Percentiles rank a stretch among this genome's conserved stretches.
Conservation (phyloP, 2,329 filamentous ascomycete genomes). For the Pestalotiopsis sp. region DNA sequence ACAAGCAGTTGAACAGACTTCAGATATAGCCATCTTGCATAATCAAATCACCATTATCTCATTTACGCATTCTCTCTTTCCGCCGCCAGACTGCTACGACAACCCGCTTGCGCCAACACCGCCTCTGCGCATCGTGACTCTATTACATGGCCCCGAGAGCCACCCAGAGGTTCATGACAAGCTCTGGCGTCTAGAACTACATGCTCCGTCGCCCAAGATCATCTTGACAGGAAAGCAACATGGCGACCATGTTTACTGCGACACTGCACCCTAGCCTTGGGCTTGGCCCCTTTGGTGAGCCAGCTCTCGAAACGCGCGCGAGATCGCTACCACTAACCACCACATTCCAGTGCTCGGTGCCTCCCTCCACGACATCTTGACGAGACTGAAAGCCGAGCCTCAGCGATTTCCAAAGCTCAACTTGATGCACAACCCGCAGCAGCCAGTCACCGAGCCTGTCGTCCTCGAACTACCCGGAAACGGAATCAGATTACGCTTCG, state of each 20-base stretch:
- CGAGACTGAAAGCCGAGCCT: slow-evolving; percentile 85
- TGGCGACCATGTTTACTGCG: slow-evolving; percentile 34
- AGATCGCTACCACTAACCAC: not conserved
- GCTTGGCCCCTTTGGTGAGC: slow-evolving; percentile 33
- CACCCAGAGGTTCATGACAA: not conserved
- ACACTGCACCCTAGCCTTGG: slow-evolving; percentile 33
- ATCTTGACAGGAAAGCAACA: slow-evolving; percentile 17
- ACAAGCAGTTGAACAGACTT: not conserved
- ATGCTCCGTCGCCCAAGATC: not conserved
- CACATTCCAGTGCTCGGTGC: slow-evolving; percentile 73
- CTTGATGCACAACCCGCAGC: slow-evolving; percentile 74
- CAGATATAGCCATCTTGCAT: not conserved
- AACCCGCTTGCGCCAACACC: not conserved
- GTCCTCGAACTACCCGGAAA: slow-evolving; percentile 79
- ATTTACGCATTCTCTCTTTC: not conserved
- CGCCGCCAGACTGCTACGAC: not conserved
- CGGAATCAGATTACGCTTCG: slow-evolving; percentile 87
- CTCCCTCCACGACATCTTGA: slow-evolving; percentile 87
- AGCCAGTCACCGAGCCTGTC: slow-evolving; percentile 76
- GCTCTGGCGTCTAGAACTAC: not conserved
- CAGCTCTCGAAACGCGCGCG: not conserved
- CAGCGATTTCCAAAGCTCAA: slow-evolving; percentile 82
- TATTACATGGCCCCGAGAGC: not conserved
- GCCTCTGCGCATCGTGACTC: not conserved
- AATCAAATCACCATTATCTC: not conserved